Conservation (phyloP, 2,329 filamentous ascomycete species). For the Penicillium sp. region DNA sequence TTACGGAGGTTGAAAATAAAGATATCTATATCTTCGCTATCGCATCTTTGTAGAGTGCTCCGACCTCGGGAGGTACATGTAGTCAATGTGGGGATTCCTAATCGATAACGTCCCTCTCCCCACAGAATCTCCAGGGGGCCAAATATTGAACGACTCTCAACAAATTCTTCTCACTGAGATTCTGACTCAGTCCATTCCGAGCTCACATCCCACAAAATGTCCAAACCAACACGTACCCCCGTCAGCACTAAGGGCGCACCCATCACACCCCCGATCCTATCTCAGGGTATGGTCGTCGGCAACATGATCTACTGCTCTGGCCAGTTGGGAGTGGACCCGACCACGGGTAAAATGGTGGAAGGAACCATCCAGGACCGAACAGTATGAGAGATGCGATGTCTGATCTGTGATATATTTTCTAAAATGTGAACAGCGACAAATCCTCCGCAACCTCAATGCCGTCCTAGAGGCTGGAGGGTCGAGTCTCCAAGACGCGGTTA, state of each 20-base stretch:
- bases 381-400: constrained; percentile 30
- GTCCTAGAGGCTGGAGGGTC: constrained; percentile 54
- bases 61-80: background rate
- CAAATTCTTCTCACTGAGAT: background rate
- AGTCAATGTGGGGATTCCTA: background rate
- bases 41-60: background rate
- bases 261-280: constrained; percentile 44
- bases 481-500: constrained; percentile 51
- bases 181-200: background rate
- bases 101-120: background rate
- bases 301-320: constrained; percentile 61
- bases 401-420: background rate
- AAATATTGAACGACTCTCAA: background rate
- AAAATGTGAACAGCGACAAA: constrained; percentile 38
- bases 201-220: constrained; percentile 1
- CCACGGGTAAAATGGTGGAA: constrained; percentile 45
- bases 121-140: background rate
- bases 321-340: constrained; percentile 49
- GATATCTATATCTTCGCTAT: background rate
- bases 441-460: constrained; percentile 46
- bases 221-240: constrained; percentile 13
- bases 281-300: constrained; percentile 52
- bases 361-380: constrained; percentile 48
- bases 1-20: no score
- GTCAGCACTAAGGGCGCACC: constrained; percentile 42